Conservation (phyloP, 495 filamentous ascomycete genomes). For the Penicillium longicatenatum region DNA sequence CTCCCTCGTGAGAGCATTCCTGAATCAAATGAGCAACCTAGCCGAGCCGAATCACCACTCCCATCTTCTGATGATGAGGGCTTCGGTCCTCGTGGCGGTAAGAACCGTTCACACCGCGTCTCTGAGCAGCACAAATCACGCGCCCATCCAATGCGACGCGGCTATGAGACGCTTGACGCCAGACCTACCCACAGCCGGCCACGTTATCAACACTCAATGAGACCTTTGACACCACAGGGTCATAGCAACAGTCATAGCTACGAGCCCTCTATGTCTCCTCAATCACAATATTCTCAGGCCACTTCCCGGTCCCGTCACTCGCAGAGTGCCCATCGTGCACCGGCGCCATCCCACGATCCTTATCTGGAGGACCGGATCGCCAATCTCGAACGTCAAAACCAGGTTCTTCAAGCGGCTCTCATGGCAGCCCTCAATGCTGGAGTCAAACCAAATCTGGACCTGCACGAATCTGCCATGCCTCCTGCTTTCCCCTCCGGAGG, state of each 20-base stretch:
- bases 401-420: slow-evolving; percentile 48
- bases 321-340: slow-evolving; percentile 19
- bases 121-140: slow-evolving; percentile 11
- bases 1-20: slow-evolving; percentile 27
- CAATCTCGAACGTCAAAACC: slow-evolving; percentile 47
- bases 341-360: slow-evolving; percentile 11
- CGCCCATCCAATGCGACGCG: slow-evolving; percentile 13
- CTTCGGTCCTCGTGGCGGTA: slow-evolving; percentile 18
- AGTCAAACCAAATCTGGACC: slow-evolving; percentile 29
- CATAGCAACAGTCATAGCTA: slow-evolving; percentile 18
- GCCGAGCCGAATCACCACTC: slow-evolving; percentile 36
- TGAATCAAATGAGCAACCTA: slow-evolving; percentile 18
- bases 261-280: slow-evolving; percentile 28
- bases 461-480: slow-evolving; percentile 26
- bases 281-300: slow-evolving; percentile 27
- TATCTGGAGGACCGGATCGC: slow-evolving; percentile 42
- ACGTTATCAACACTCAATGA: slow-evolving; percentile 12
- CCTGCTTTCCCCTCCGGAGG: slow-evolving; percentile 14
- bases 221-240: slow-evolving; percentile 31
- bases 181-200: slow-evolving; percentile 12
- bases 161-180: slow-evolving; percentile 16
- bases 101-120: slow-evolving; percentile 12
- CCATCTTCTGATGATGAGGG: slow-evolving; percentile 49
- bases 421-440: slow-evolving; percentile 43
- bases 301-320: slow-evolving; percentile 27